A percentile compares a stretch with the other conserved stretches of the same genome.
Conservation (phyloP, 2,329 filamentous ascomycete species). For the Keithomyces neogunnii region DNA sequence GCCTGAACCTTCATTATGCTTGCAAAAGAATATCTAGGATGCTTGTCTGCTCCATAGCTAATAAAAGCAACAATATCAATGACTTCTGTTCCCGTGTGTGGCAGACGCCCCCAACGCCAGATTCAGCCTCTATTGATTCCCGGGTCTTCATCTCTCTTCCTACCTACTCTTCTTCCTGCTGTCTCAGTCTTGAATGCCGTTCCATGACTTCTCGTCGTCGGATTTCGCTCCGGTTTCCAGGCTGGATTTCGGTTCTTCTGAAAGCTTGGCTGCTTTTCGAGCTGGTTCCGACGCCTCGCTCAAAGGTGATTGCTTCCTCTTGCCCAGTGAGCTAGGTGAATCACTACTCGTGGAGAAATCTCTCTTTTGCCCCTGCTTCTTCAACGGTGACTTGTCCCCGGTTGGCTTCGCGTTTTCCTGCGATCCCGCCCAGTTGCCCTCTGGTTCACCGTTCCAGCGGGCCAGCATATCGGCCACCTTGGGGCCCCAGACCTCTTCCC, state of each 20-base stretch:
- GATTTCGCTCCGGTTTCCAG: slow-evolving; percentile 10
- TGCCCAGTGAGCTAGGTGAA: slow-evolving; percentile 14
- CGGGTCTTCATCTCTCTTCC: neutral
- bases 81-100: no score
- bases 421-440: slow-evolving; percentile 15
- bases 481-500: slow-evolving; percentile 75
- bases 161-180: neutral
- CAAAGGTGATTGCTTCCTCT: slow-evolving; percentile 22
- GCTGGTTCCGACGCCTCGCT: slow-evolving; percentile 15
- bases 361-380: slow-evolving; percentile 8
- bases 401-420: slow-evolving; percentile 9
- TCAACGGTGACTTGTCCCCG: slow-evolving; percentile 10
- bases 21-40: no score
- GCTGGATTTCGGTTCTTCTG: slow-evolving; percentile 5
- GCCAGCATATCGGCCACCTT: slow-evolving; percentile 48
- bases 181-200: slow-evolving; percentile 30
- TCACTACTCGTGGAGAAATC: neutral
- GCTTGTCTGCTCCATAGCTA: no score
- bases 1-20: no score
- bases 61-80: no score
- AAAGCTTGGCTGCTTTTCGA: slow-evolving; percentile 16
- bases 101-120: no score
- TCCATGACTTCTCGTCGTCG: slow-evolving; percentile 35
- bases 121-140: no score
- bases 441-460: slow-evolving; percentile 31